Percentiles rank a stretch among this genome's conserved stretches.
phyloP scores from a whole-genome alignment of 2,329 filamentous ascomycete genomes.

The Aspergillus sergii region DNA sequence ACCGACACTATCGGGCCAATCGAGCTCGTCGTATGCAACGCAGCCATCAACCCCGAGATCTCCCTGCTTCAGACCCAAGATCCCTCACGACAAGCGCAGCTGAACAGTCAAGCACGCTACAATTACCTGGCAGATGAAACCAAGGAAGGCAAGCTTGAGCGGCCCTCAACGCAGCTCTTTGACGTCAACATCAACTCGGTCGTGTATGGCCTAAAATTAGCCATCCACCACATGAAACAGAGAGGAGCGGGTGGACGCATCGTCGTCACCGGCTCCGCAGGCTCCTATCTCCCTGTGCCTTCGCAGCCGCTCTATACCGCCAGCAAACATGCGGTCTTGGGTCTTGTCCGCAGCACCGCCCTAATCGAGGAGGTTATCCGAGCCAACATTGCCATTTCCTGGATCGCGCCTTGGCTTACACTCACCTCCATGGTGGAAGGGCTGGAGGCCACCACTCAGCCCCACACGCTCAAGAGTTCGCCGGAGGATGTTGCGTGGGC shows the following conservation, averaged over 20 bases:
- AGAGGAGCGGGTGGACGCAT: conserved; percentile 16
- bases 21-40: conserved; percentile 21
- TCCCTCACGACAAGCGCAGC: conserved; percentile 7
- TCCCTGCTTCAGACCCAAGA: conserved; percentile 14
- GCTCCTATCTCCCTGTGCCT: conserved; percentile 22
- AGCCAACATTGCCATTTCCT: conserved; percentile 19
- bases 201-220: conserved; percentile 21
- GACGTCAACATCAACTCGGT: conserved; percentile 20
- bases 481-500: conserved; percentile 21
- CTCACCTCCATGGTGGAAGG: conserved; percentile 23
- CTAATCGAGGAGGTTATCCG: conserved; percentile 15
- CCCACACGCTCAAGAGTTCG: background rate
- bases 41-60: conserved; percentile 23
- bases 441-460: background rate
- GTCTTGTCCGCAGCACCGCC: conserved; percentile 20
- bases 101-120: conserved; percentile 17
- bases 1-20: conserved; percentile 14
- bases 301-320: conserved; percentile 24
- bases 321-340: conserved; percentile 23
- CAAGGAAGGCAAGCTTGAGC: background rate
- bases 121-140: conserved; percentile 20
- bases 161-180: conserved; percentile 12
- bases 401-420: conserved; percentile 23
- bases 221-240: conserved; percentile 22
- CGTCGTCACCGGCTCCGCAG: conserved; percentile 19